Evolutionary conservation across 2,329 filamentous ascomycete species (phyloP), one percentile per base, ranked within the genome.

Genomic region (Fusarium subtropicale): DNA sequence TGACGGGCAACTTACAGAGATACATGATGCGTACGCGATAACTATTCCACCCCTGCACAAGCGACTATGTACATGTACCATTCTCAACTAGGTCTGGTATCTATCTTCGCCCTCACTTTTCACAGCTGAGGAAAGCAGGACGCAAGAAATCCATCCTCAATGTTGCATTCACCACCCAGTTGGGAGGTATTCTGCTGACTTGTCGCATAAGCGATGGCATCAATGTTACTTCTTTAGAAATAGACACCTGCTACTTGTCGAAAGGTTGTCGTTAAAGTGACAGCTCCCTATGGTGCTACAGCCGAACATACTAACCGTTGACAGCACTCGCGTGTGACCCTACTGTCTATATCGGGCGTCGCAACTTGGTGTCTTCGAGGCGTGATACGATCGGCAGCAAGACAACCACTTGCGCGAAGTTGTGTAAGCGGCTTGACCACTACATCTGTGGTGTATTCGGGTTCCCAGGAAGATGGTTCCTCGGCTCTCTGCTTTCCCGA

Each of bases 381-480:
- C 54, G 69, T 67, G 65, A 60, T 60, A 70, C 60, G 54, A 74
- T 74, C 65, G 54, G 50, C 57, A 57, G 54, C 51, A 46, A 66
- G 65, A 66, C 54, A 52, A 68, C 51, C 60, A 36, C 46, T 59
- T 73, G 62, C 56, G 54, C 56, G 64, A 68, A 55, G 66, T 64
- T 69, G 61, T 73, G 71, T 71, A 71, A 69, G 65, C 59, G 68
- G 68, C 71, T 74, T 71, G 57, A 38, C 50, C 53, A 57, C 50
- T 56, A 56, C 52, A 55, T 52, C 42, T 64, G 54, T 56, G 56
- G 56, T 68, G 60, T 47, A 46, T 55, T 60, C 56, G 31, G 55
- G 48, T 56, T 72, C 60, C 69, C 60, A 71, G 58, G 47, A 63
- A 64, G 31, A 42, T 60, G 67, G 69, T 63, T 72, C 67, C 42